Percentiles rank a stretch among this genome's conserved stretches.
These are phyloP conservation scores for Phytophthora boehmeriae DNA, from an alignment of 352 stramenopile genomes.

Conservation along the genomic window DNA sequence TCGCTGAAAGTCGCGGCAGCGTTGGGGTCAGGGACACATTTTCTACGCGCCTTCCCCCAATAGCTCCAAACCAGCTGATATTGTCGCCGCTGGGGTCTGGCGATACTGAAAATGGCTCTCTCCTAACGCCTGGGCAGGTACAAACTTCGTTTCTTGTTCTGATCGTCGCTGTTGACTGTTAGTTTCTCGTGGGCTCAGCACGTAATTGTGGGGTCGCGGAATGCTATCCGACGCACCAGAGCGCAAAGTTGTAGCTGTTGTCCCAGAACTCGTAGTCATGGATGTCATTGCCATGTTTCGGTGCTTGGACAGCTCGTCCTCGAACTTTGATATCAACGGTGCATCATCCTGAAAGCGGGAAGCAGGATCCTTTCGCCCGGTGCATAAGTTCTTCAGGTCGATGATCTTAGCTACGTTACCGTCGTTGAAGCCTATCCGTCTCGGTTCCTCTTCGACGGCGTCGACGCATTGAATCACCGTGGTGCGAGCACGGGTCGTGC, in stretches of 20 bases:
- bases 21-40: slow-evolving; percentile 35
- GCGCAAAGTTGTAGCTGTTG: slow-evolving; percentile 19
- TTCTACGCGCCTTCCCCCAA: slow-evolving; percentile 13
- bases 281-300: slow-evolving; percentile 18
- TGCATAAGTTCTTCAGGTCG: slow-evolving; percentile 34
- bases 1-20: slow-evolving; percentile 30
- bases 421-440: slow-evolving; percentile 15
- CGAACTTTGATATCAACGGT: slow-evolving; percentile 4
- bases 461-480: slow-evolving; percentile 37
- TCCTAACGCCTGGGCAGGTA: not conserved
- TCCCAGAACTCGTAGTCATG: slow-evolving; percentile 22
- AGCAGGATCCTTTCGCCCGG: slow-evolving; percentile 10
- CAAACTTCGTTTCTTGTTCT: slow-evolving; percentile 1
- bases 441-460: slow-evolving; percentile 17
- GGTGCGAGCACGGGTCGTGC: slow-evolving; percentile 35
- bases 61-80: slow-evolving; percentile 11
- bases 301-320: slow-evolving; percentile 12
- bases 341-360: slow-evolving; percentile 15
- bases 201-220: slow-evolving; percentile 14
- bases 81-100: slow-evolving; percentile 6
- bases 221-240: slow-evolving; percentile 25
- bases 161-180: slow-evolving; percentile 1
- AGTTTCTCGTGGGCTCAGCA: slow-evolving; percentile 13
- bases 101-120: slow-evolving; percentile 5
- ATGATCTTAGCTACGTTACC: slow-evolving; percentile 35